These are phyloP conservation scores for Globisporangium solare DNA, from an alignment of 352 stramenopile genomes.

Conservation along the genomic window DNA sequence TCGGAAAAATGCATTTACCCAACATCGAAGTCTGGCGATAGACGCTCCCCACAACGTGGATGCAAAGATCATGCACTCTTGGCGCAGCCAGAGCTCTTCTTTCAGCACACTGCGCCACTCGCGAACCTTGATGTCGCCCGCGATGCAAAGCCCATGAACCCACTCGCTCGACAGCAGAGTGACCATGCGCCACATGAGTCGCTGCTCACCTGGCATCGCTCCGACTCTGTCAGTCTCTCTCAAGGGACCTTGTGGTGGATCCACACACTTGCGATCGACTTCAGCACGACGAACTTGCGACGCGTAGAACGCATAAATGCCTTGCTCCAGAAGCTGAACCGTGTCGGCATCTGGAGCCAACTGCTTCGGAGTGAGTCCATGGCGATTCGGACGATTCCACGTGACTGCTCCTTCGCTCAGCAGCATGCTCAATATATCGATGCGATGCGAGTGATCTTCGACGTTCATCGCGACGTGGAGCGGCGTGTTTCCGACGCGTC, in stretches of 20 bases:
- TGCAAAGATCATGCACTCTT: slow-evolving; percentile 44
- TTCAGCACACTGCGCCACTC: slow-evolving; percentile 54
- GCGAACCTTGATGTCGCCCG: slow-evolving; percentile 29
- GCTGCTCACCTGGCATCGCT: slow-evolving; percentile 6
- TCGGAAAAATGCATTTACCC: too few species aligned
- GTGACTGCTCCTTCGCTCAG: slow-evolving; percentile 53
- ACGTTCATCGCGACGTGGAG: slow-evolving; percentile 52
- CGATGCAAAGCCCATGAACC: slow-evolving; percentile 22
- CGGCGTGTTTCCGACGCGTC: slow-evolving; percentile 41
- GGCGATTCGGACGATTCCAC: slow-evolving; percentile 36
- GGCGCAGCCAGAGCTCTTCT: slow-evolving; percentile 59
- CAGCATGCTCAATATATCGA: slow-evolving; percentile 42
- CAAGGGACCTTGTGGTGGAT: too few species aligned
- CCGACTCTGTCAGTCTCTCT: not conserved
- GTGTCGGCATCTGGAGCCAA: slow-evolving; percentile 31
- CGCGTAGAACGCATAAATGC: slow-evolving; percentile 48
- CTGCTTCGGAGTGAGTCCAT: slow-evolving; percentile 47
- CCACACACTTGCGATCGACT: not conserved
- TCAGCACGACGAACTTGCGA: slow-evolving; percentile 8
- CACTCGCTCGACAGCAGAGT: slow-evolving; percentile 54
- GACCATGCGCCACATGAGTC: slow-evolving; percentile 53
- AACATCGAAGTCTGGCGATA: too few species aligned
- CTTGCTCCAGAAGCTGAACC: slow-evolving; percentile 26
- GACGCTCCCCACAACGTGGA: too few species aligned
- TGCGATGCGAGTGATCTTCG: slow-evolving; percentile 37